phyloP scores from a whole-genome alignment of 2,329 filamentous ascomycete species.

The Mariannaea elegans region DNA sequence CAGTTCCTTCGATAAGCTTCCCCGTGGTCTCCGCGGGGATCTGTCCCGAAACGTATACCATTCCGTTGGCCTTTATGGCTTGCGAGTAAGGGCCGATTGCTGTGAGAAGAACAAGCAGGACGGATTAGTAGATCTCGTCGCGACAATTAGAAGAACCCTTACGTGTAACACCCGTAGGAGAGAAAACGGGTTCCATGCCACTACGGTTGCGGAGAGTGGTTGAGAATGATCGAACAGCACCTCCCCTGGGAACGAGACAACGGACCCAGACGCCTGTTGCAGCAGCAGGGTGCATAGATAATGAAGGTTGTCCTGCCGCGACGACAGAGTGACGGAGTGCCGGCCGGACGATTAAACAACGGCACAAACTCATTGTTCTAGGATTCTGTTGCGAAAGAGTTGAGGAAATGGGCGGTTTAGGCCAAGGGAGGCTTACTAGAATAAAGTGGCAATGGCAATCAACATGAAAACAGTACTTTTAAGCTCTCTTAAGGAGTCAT shows the following conservation, averaged over 20 bases:
- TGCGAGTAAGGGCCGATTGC: constrained; percentile 23
- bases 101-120: background rate
- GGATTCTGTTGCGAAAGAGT: background rate
- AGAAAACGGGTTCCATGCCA: constrained; percentile 25
- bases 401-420: too few relatives aligned
- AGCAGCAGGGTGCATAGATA: too few relatives aligned
- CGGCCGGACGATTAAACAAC: background rate
- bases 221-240: background rate
- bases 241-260: too few relatives aligned
- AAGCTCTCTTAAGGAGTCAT: too few relatives aligned
- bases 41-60: constrained; percentile 76
- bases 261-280: too few relatives aligned
- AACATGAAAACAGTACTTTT: too few relatives aligned
- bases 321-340: background rate
- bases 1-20: constrained; percentile 67
- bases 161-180: constrained; percentile 20
- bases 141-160: background rate
- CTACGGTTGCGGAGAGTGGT: background rate
- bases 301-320: background rate
- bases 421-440: too few relatives aligned
- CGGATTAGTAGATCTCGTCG: background rate
- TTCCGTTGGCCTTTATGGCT: constrained; percentile 44
- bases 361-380: constrained; percentile 3
- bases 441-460: too few relatives aligned
- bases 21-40: constrained; percentile 69